These are phyloP conservation scores for Fomitopsis schrenkii DNA, from an alignment of 1,284 basidiomycete species.

Conservation along the genomic window DNA sequence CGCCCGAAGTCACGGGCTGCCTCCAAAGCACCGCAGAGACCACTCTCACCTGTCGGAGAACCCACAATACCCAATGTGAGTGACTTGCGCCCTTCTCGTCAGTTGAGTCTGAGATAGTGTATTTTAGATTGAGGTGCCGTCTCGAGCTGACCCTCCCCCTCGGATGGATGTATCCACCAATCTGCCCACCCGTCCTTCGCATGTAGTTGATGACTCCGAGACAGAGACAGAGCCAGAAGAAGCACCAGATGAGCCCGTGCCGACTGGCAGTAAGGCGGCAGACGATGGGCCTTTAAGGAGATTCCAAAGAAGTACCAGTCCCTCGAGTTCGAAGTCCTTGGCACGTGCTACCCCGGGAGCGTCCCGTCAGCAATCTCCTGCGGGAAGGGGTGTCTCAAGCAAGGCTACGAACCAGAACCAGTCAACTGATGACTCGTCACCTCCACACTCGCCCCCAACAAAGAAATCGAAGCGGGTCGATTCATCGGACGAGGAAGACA, in stretches of 20 bases:
- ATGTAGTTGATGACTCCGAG: not conserved
- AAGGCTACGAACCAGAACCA: conserved; percentile 2
- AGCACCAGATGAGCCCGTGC: not conserved
- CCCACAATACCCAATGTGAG: not conserved
- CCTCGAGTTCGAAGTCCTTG: conserved; percentile 11
- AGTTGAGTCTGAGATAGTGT: not conserved
- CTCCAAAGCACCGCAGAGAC: not conserved
- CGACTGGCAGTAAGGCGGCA: not conserved
- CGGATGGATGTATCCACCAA: not conserved
- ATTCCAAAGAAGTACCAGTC: conserved; percentile 3
- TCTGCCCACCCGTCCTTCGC: not conserved
- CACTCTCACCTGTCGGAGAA: not conserved
- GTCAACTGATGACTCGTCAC: conserved; percentile 26
- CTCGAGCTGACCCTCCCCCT: not conserved
- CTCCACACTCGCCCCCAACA: conserved; percentile 36
- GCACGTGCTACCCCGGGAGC: conserved; percentile 14
- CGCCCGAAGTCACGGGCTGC: conserved; percentile 8
- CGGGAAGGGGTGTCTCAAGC: not conserved
- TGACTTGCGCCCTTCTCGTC: no score
- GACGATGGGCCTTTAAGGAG: conserved; percentile 5
- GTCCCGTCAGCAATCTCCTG: conserved; percentile 9
- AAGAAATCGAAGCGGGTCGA: conserved; percentile 40
- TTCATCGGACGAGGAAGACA: conserved; percentile 49
- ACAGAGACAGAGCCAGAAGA: not conserved
- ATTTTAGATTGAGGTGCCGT: not conserved